These are phyloP conservation scores for Penstemon barbatus DNA, from an alignment of 257 asterid species.

Conservation along the genomic window DNA sequence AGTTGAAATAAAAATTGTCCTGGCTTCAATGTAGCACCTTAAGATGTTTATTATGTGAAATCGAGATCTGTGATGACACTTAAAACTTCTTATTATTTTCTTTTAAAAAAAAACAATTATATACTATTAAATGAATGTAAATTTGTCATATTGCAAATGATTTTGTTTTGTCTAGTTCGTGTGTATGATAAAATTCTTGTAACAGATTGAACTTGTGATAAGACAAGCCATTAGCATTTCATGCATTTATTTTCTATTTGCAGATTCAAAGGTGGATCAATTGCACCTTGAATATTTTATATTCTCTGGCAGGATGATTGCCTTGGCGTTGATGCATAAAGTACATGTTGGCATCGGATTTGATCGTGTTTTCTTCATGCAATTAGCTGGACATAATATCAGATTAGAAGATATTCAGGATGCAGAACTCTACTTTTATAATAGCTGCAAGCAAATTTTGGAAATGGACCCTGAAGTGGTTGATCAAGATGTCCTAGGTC, in stretches of 20 bases:
- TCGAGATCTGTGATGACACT: too few species aligned
- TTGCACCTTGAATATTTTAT: conserved; percentile 81
- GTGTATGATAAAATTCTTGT: conserved; percentile 5
- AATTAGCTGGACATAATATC: conserved; percentile 34
- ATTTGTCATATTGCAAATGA: not conserved
- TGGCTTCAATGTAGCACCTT: too few species aligned
- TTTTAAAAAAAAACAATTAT: too few species aligned
- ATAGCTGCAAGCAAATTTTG: too few species aligned
- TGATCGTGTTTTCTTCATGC: conserved; percentile 68
- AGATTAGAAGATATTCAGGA: too few species aligned
- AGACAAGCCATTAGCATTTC: conserved; percentile 28
- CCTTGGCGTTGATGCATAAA: conserved; percentile 90
- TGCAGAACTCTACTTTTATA: too few species aligned
- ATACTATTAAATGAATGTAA: too few species aligned
- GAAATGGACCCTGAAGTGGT: conserved; percentile 74
- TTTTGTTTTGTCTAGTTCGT: conserved; percentile 1
- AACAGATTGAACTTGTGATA: conserved; percentile 17
- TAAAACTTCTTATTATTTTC: too few species aligned
- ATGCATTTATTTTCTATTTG: conserved; percentile 31
- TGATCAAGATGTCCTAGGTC: conserved; percentile 84
- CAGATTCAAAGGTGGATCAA: conserved; percentile 95
- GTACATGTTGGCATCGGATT: conserved; percentile 88
- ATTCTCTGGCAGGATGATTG: conserved; percentile 88
- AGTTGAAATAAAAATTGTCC: too few species aligned
- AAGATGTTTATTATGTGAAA: too few species aligned